Percentiles rank a stretch among this genome's conserved stretches.
Conservation (phyloP, 2,329 filamentous ascomycete genomes). For the Elsinoe ampelina region DNA sequence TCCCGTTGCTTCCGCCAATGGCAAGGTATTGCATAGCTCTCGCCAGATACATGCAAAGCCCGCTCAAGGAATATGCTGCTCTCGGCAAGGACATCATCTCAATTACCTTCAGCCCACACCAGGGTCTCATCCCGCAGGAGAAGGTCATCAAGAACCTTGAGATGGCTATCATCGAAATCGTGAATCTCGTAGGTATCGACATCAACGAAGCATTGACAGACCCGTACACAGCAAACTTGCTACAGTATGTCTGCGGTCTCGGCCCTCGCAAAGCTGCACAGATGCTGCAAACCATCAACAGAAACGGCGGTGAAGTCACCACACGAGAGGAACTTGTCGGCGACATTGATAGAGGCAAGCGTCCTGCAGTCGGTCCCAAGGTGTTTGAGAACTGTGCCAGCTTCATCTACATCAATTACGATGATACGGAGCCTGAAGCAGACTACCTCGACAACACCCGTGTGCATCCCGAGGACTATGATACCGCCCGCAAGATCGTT, state of each 20-base stretch:
- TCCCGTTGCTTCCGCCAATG: constrained; percentile 68
- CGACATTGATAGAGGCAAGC: constrained; percentile 54
- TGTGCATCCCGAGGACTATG: constrained; percentile 97
- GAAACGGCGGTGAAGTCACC: constrained; percentile 76
- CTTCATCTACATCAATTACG: constrained; percentile 84
- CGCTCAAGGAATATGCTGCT: constrained; percentile 91
- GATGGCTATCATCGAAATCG: constrained; percentile 96
- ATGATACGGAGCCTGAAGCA: constrained; percentile 68
- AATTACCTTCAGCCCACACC: constrained; percentile 79
- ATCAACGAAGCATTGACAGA: constrained; percentile 85
- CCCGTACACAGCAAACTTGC: constrained; percentile 70
- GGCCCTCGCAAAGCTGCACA: constrained; percentile 84
- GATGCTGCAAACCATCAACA: constrained; percentile 80
- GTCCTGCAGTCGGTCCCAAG: constrained; percentile 70
- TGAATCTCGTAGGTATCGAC: constrained; percentile 91
- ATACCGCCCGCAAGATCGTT: constrained; percentile 95
- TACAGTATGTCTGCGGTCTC: constrained; percentile 84
- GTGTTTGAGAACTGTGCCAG: constrained; percentile 97
- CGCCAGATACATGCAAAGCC: constrained; percentile 87
- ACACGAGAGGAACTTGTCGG: constrained; percentile 83
- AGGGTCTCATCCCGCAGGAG: constrained; percentile 78
- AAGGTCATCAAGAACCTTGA: constrained; percentile 80
- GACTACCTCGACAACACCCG: constrained; percentile 95
- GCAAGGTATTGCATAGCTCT: constrained; percentile 84
- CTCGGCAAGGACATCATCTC: constrained; percentile 81